Evolutionary conservation across 148 eudicot species (phyloP).

Genomic region (Salicornia ramosissima): DNA sequence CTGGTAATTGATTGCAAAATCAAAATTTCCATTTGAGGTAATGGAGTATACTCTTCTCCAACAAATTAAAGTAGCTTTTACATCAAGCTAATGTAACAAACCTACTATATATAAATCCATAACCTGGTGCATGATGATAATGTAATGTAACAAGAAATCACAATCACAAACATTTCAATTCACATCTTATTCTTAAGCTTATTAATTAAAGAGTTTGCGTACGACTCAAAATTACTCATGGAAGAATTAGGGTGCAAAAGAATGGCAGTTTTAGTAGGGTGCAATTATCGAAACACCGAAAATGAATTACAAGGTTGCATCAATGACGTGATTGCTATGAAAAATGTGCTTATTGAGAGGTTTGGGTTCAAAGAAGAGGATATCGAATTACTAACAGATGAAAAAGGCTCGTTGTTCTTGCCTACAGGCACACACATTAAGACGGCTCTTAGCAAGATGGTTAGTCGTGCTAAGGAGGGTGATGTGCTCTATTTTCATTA

Average conservation of each 20-base stretch:
- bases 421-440: conserved; percentile 64
- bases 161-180: no score
- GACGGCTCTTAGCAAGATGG: conserved; percentile 43
- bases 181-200: no score
- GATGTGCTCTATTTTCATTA: conserved; percentile 58
- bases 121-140: no score
- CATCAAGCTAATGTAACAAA: conserved; percentile 14
- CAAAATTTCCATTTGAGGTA: neutral
- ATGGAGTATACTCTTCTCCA: conserved; percentile 11
- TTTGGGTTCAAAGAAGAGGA: conserved; percentile 35
- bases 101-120: no score
- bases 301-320: conserved; percentile 52
- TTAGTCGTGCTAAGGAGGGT: conserved; percentile 40
- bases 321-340: conserved; percentile 49
- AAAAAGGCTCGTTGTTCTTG: conserved; percentile 24
- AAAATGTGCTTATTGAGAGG: conserved; percentile 31
- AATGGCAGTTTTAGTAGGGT: conserved; percentile 54
- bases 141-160: no score
- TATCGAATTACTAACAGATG: conserved; percentile 46
- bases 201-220: neutral
- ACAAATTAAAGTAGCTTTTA: conserved; percentile 8
- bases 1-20: conserved; percentile 2
- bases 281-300: conserved; percentile 49
- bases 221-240: neutral
- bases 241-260: conserved; percentile 11